Evolutionary conservation across 2,329 filamentous ascomycete species (phyloP), one percentile per base, ranked within the genome.

Genomic region (Diaporthe aspalathi): DNA sequence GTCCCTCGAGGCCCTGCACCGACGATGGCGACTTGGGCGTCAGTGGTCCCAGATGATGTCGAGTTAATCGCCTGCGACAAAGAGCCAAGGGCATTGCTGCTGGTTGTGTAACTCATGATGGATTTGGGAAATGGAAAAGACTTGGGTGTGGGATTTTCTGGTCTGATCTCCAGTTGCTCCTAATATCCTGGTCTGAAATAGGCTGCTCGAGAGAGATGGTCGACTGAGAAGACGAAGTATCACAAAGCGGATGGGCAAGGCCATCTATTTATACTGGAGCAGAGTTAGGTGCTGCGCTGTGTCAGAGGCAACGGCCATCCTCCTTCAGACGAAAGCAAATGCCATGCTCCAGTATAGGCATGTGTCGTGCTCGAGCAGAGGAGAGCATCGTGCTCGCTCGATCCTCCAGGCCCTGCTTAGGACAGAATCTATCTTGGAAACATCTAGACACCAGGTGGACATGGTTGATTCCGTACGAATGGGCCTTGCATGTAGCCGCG

Each of bases 1-100:
- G 49, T 47, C 14, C 65, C 65, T 56, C 65, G 65, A 6, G 65
- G 65, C 1, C 65, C 65, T 32, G 65, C 65, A 2, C 65, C 65
- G 40, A 67, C 35, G 65, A 67, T 67, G 47, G 65, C 65, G 40
- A 67, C 62, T 5, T 67, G 62, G 20, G 62, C 45, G 24, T 67
- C 56, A 7, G 56, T 45, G 22, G 22, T 20, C 16, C 56, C 38
- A 2, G 22, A 45, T 14, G 38, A 27, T 60, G 35, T 17, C 8
- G 32, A 20, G 38, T 8, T 8, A 0, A 43, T 5, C 12, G 38
- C 38, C 38, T 60, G 22, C 14, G 56, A 35, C 56, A 60, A 8
- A 12, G 56, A 60, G 16, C 22, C 22, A 45, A 45, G 40, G 20
- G 56, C 38, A 29, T 16, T 45, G 38, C 56, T 60, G 56, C 56